Conservation (phyloP, 2,329 filamentous ascomycete genomes). For the Dactylonectria estremocensis region DNA sequence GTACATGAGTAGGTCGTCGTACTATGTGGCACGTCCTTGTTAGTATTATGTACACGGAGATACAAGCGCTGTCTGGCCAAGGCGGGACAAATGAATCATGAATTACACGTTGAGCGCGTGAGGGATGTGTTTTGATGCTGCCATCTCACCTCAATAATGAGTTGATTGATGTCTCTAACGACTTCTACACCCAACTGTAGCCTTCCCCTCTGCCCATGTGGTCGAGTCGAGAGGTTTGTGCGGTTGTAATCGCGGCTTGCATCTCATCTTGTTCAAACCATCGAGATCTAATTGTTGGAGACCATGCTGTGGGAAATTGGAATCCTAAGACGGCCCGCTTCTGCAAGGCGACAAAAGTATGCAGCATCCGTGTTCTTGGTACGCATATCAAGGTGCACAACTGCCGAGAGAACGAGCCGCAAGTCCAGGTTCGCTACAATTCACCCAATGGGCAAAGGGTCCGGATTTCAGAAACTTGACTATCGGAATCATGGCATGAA, state of each 20-base stretch:
- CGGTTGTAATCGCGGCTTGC: neutral
- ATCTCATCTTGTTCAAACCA: slow-evolving; percentile 8
- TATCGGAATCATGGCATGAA: too few species aligned
- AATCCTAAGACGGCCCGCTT: slow-evolving; percentile 35
- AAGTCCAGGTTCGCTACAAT: neutral
- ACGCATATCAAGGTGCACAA: neutral
- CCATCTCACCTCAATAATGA: neutral
- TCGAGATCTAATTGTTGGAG: slow-evolving; percentile 21
- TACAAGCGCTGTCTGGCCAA: neutral
- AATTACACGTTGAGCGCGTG: neutral
- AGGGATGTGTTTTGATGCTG: slow-evolving; percentile 13
- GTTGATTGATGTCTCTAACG: neutral
- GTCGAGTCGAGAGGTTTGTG: neutral
- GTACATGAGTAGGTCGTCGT: too few species aligned
- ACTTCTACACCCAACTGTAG: neutral
- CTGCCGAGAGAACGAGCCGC: slow-evolving; percentile 5
- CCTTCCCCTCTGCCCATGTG: neutral
- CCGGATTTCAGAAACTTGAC: neutral
- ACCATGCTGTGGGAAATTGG: slow-evolving; percentile 26
- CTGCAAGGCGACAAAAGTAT: slow-evolving; percentile 26
- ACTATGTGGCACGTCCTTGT: neutral
- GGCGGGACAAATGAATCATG: neutral
- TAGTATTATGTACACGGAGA: neutral
- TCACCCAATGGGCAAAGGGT: neutral
- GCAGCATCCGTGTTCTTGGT: neutral